A percentile compares a stretch with the other conserved stretches of the same genome.
phyloP scores from a whole-genome alignment of 352 stramenopile species.

The Pythium rishiriense region DNA sequence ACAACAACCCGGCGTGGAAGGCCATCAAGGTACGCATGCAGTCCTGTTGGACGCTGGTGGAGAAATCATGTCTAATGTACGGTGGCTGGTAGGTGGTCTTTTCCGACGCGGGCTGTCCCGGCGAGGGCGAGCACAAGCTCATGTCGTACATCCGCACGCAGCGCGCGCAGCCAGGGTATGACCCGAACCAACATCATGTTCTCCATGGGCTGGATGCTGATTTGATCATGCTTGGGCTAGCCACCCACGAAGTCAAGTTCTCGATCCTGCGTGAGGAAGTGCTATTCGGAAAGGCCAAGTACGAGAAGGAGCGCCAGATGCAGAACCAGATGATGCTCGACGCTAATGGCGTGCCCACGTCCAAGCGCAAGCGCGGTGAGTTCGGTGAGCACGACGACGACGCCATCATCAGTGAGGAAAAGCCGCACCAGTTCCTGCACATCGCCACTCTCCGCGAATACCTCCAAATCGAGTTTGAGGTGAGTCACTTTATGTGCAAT shows the following conservation, averaged over 20 bases:
- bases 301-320: conserved; percentile 68
- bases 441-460: conserved; percentile 95
- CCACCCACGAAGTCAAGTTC: conserved; percentile 99
- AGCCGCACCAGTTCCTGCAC: conserved; percentile 93
- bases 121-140: conserved; percentile 99
- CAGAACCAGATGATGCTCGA: conserved; percentile 66
- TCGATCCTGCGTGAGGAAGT: conserved; percentile 97
- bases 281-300: conserved; percentile 84
- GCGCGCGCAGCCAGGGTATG: conserved; percentile 93
- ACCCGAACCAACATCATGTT: conserved; percentile 97
- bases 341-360: conserved; percentile 61
- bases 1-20: conserved; percentile 93
- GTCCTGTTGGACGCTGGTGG: background rate
- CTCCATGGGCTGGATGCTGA: conserved; percentile 98
- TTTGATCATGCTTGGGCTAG: conserved; percentile 99
- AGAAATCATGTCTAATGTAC: background rate
- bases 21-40: conserved; percentile 82
- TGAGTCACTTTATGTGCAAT: conserved; percentile 10
- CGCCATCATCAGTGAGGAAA: conserved; percentile 83
- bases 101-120: conserved; percentile 95
- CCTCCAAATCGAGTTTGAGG: conserved; percentile 92
- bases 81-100: conserved; percentile 85
- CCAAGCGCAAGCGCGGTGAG: conserved; percentile 79
- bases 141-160: conserved; percentile 97
- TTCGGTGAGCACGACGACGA: conserved; percentile 83